A percentile compares a stretch with the other conserved stretches of the same genome.
Conservation (phyloP, 352 stramenopile genomes). For the Phytophthora tubulina region DNA sequence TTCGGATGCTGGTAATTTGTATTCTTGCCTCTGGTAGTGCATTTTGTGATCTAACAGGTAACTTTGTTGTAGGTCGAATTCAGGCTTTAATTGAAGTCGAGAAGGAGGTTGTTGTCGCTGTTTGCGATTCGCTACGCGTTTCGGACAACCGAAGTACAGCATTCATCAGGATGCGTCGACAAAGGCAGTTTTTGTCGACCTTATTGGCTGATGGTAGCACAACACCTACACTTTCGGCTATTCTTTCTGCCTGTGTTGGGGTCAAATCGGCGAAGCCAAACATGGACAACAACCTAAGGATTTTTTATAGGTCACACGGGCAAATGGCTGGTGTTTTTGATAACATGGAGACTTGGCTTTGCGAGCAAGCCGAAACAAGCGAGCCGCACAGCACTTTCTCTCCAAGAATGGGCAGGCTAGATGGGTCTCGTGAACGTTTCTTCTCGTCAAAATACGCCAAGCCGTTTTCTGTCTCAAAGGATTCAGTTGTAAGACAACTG, state of each 20-base stretch:
- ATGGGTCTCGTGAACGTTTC: background rate
- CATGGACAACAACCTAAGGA: background rate
- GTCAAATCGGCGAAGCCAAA: slow-evolving; percentile 5
- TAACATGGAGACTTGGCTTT: slow-evolving; percentile 46
- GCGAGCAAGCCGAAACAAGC: slow-evolving; percentile 30
- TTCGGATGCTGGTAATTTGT: slow-evolving; percentile 31
- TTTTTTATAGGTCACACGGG: slow-evolving; percentile 36
- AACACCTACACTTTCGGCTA: slow-evolving; percentile 29
- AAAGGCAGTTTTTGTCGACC: slow-evolving; percentile 33
- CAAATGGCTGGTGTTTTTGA: slow-evolving; percentile 45
- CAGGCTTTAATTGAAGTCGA: slow-evolving; percentile 48
- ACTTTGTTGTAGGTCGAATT: slow-evolving; percentile 38
- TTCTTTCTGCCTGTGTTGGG: slow-evolving; percentile 37
- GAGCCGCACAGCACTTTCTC: slow-evolving; percentile 10
- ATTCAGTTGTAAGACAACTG: slow-evolving; percentile 59
- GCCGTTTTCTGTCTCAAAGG: slow-evolving; percentile 47
- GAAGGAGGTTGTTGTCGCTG: slow-evolving; percentile 44
- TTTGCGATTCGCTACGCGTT: slow-evolving; percentile 30
- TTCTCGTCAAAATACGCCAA: slow-evolving; percentile 29
- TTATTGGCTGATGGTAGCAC: slow-evolving; percentile 16
- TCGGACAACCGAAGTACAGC: background rate
- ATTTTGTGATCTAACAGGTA: background rate
- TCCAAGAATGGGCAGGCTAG: background rate
- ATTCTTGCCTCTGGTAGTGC: background rate
- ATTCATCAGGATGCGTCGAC: slow-evolving; percentile 17